Evolutionary conservation across 2,329 filamentous ascomycete genomes (phyloP), one percentile per base, ranked within the genome.

Genomic region (Fusarium pseudograminearum): DNA sequence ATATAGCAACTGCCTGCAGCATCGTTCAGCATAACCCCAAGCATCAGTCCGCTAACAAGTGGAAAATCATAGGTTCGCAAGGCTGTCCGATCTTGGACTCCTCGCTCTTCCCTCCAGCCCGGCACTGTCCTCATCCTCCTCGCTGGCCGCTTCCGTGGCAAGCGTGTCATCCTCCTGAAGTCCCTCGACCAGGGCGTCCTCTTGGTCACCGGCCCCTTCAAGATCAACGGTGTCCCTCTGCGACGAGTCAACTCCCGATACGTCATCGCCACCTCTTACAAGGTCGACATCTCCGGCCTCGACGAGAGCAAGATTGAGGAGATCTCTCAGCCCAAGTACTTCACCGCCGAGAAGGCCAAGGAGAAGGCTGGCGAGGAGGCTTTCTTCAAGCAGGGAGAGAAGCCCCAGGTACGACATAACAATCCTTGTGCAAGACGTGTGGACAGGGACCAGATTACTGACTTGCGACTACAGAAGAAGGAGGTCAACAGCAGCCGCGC

Each of bases 301-400:
- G 95, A 98, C 85, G 79, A 92, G 80, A 91, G 92, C 83, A 99
- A 98, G 92, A 90, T 96, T 76, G 89, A 92, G 80, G 90, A 93
- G 85, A 81, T 91, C 77, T 86, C 89, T 74, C 85, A 89, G 80
- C 88, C 83, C 79, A 93, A 93, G 85, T 99, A 99, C 92, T 99
- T 99, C 89, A 92, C 93, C 81, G 91, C 92, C 82, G 96, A 98
- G 84, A 97, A 97, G 91, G 82, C 87, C 79, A 90, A 94, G 85
- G 93, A 97, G 88, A 97, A 98, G 92, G 91, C 93, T 79, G 90
- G 91, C 79, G 95, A 99, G 90, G 95, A 98, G 83, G 93, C 94
- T 83, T 99, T 99, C 91, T 98, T 98, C 91, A 94, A 96, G 90
- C 94, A 98, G 89, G 89, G 94, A 84, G 94, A 98, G 91, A 97